Percentiles rank a stretch among this genome's conserved stretches.
Evolutionary conservation across 202 grass and related monocot species (phyloP).

Genomic region (Saccharum hybrid): DNA sequence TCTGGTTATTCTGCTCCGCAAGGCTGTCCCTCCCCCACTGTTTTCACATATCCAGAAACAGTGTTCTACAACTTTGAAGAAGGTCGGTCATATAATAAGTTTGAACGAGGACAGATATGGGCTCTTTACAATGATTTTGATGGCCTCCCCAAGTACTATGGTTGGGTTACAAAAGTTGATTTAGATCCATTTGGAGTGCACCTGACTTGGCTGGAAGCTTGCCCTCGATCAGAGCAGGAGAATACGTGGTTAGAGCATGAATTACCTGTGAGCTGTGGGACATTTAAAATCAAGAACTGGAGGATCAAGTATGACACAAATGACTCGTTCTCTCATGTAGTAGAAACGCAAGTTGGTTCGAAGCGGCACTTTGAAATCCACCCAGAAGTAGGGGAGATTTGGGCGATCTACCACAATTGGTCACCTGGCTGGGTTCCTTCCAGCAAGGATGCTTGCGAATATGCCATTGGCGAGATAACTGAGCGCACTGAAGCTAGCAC

Average conservation of each 20-base stretch:
- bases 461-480: conserved; percentile 69
- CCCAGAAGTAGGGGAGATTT: conserved; percentile 67
- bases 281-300: conserved; percentile 62
- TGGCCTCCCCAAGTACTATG: conserved; percentile 78
- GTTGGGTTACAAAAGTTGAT: conserved; percentile 79
- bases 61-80: conserved; percentile 76
- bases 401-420: conserved; percentile 91
- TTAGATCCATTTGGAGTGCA: conserved; percentile 57
- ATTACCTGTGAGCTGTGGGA: conserved; percentile 73
- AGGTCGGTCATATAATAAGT: conserved; percentile 43
- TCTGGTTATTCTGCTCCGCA: conserved; percentile 39
- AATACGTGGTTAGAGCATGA: conserved; percentile 52
- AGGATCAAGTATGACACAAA: conserved; percentile 40
- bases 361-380: conserved; percentile 57
- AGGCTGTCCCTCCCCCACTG: conserved; percentile 18
- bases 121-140: conserved; percentile 82
- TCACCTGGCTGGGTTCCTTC: conserved; percentile 56
- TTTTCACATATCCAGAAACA: conserved; percentile 56
- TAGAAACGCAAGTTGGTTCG: conserved; percentile 41
- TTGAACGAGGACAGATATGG: conserved; percentile 84
- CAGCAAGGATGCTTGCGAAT: conserved; percentile 60
- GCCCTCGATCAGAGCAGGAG: conserved; percentile 50
- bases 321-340: conserved; percentile 75
- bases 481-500: conserved; percentile 57
- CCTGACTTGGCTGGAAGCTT: conserved; percentile 77